Base-by-base conservation (phyloP, 495 filamentous ascomycete genomes). In the Talaromyces trachyspermus region DNA sequence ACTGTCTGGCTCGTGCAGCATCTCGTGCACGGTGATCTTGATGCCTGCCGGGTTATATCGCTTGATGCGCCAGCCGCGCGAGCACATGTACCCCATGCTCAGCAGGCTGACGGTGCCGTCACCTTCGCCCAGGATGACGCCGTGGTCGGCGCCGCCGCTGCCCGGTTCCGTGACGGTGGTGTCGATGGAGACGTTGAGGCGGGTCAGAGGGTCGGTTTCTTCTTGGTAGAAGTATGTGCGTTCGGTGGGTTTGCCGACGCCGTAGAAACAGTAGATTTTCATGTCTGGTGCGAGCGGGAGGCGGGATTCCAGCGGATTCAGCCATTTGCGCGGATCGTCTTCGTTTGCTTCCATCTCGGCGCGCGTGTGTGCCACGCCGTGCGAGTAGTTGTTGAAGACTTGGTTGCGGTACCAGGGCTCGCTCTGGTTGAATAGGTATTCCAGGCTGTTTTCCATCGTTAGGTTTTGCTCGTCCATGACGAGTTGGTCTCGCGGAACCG, bases 261-360 rank as follows among this genome's bases (percentile, higher is more conserved):
- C 92, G 61, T 98, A 97, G 70, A 98, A 97, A 66, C 92, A 98
- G 61, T 92, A 98, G 15, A 98, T 87, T 70, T 95, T 96, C 63
- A 98, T 75, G 58, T 80, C 85, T 0, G 92, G 92, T 11, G 92
- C 92, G 37, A 85, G 72, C 0, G 92, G 92, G 0, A 98, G 74
- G 6, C 94, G 80, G 1, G 88, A 84, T 57, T 97, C 94, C 17
- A 98, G 78, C 0, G 92, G 92, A 61, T 98, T 98, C 36, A 95
- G 75, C 92, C 92, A 98, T 58, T 91, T 97, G 30, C 74, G 69
- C 4, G 80, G 83, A 49, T 89, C 78, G 14, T 78, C 68, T 51
- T 95, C 87, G 61, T 98, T 98, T 9, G 75, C 81, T 56, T 95
- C 85, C 1, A 98, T 89, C 60, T 95, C 86, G 24, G 76, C 75